Base-by-base conservation (phyloP, 305 asterid species). In the Fraxinus floribunda region DNA sequence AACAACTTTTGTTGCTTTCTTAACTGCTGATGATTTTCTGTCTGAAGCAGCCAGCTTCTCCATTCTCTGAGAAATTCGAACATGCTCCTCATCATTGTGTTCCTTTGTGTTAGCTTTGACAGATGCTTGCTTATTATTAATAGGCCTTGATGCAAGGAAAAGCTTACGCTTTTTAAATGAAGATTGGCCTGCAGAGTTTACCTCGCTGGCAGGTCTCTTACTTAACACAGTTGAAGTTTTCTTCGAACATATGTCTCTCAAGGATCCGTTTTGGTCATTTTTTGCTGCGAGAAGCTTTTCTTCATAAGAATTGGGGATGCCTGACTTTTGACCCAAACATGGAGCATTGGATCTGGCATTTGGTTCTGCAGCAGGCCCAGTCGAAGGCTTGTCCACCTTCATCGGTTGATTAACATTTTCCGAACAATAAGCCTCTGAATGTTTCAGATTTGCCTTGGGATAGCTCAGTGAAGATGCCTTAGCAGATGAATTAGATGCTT, bases 61-160 rank as follows among this genome's bases (percentile, higher is more conserved):
- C n/a, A 87, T 85, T 87, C 97, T 93, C 85, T 92, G 94, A 15
- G 94, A 90, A 83, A 94, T 85, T 38, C 96, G 98, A 81, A 92
- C 78, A 84, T 89, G 83, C 81, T 94, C 98, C 52, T 91, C 93
- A 26, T 92, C 97, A 4, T 93, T 97, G 80, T 91, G 97, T 52
- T 70, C 79, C 84, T 83, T 84, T 5, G 80, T 55, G 80, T 84
- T 90, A 26, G 87, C 62, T 84, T 89, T 86, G 5, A 78, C 78
- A 68, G 86, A 66, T 32, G 75, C 83, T 83, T 76, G 86, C 72
- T 78, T 89, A 66, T 71, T 73, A 75, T 60, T 78, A 44, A 18
- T 46, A 8, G 84, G 26, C 11, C 78, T n/a, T 16, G 86, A 44
- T 75, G 86, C 68, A 78, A 84, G 72, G 29, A 90, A 86, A 82